Percentiles rank a stretch among this genome's conserved stretches.
Evolutionary conservation across 345 rosid species (phyloP).

Genomic region (Raphanus sativus): DNA sequence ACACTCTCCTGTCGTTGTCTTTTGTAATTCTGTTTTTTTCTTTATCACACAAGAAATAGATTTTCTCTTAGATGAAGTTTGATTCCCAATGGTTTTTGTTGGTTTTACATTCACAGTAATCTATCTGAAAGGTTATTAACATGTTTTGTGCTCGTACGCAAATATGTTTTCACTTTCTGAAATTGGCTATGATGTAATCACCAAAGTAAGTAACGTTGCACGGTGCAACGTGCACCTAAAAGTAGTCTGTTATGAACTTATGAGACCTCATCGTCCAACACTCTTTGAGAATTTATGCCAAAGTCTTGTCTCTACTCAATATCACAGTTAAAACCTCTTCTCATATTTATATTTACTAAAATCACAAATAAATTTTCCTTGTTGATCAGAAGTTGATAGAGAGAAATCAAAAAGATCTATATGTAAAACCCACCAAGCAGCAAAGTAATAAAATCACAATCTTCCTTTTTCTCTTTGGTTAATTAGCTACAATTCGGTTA

Average conservation of each 20-base stretch:
- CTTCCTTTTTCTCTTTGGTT: not conserved
- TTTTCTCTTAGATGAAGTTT: constrained; percentile 22
- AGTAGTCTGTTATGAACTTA: no score
- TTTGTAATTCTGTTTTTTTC: constrained; percentile 13
- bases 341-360: no score
- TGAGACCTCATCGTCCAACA: not conserved
- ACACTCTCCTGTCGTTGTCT: not conserved
- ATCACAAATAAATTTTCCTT: not conserved
- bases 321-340: no score
- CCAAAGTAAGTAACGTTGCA: no score
- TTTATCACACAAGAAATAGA: constrained; percentile 18
- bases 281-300: not conserved
- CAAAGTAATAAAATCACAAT: no score
- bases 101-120: not conserved
- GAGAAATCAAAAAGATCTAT: not conserved
- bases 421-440: no score
- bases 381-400: not conserved
- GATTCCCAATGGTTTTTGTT: not conserved
- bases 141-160: no score
- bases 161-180: no score
- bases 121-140: not conserved
- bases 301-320: no score
- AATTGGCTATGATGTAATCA: no score
- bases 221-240: no score
- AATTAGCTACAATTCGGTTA: not conserved